A percentile compares a stretch with the other conserved stretches of the same genome.
Conservation (phyloP, 208 protist species). For the Crithidia mellificae region DNA sequence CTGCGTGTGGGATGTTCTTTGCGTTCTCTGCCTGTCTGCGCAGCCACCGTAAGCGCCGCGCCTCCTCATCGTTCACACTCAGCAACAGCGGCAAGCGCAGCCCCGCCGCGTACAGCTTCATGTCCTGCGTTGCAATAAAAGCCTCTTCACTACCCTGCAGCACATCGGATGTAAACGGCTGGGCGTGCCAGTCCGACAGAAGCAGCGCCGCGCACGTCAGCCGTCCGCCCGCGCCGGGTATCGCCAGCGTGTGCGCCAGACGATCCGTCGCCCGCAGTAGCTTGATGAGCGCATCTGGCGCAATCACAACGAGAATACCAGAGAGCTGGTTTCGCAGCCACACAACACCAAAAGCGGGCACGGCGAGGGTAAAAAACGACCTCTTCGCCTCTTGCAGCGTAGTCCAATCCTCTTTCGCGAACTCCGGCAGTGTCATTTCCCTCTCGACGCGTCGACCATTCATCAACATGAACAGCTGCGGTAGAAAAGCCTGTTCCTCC, state of each 20-base stretch:
- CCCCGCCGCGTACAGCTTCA: neutral
- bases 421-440: no score
- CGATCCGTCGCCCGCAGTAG: neutral
- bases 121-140: neutral
- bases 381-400: no score
- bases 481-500: no score
- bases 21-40: neutral
- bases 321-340: neutral
- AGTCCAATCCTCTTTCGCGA: no score
- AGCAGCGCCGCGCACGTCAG: neutral
- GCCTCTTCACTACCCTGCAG: neutral
- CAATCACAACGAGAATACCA: no score
- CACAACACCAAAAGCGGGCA: neutral
- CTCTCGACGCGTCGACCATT: no score
- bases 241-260: neutral
- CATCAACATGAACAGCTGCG: no score
- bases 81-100: neutral
- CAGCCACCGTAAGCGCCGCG: neutral
- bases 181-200: neutral
- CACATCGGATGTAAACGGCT: neutral
- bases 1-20: neutral
- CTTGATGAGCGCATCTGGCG: neutral
- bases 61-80: neutral
- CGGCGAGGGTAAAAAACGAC: neutral
- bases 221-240: constrained; percentile 6